Evolutionary conservation across 1,139 yeast genomes (phyloP).

Genomic region (Blastobotrys niveus): DNA sequence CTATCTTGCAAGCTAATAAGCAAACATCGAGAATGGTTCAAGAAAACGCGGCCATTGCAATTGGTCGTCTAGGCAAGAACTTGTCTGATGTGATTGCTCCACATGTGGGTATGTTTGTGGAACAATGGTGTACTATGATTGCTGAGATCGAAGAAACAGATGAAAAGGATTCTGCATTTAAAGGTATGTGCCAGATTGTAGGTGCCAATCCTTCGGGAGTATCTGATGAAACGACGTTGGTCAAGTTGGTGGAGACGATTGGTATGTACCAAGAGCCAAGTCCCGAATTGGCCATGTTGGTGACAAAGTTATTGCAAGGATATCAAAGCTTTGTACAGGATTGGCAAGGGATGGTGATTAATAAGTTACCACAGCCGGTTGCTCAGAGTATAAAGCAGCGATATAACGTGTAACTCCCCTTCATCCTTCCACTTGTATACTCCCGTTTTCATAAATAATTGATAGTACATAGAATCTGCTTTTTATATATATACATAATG

Average conservation of each 20-base stretch:
- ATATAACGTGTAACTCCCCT: slow-evolving; percentile 22
- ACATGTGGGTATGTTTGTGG: slow-evolving; percentile 51
- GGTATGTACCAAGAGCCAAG: slow-evolving; percentile 49
- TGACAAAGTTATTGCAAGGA: slow-evolving; percentile 34
- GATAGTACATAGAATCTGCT: no score
- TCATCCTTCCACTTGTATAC: no score
- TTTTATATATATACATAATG: no score
- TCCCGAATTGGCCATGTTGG: slow-evolving; percentile 32
- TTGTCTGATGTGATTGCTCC: slow-evolving; percentile 57
- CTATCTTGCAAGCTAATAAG: slow-evolving; percentile 53
- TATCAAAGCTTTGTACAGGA: slow-evolving; percentile 33
- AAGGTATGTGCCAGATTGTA: slow-evolving; percentile 68
- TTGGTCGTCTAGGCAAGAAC: slow-evolving; percentile 78
- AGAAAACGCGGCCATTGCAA: slow-evolving; percentile 87
- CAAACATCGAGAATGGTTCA: slow-evolving; percentile 48
- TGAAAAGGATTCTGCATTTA: slow-evolving; percentile 74
- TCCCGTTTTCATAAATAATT: no score
- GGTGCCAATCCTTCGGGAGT: slow-evolving; percentile 62
- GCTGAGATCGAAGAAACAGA: slow-evolving; percentile 62
- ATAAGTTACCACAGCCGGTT: slow-evolving; percentile 20
- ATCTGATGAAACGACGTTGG: slow-evolving; percentile 46
- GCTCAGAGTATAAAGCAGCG: slow-evolving; percentile 21
- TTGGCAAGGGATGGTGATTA: slow-evolving; percentile 29
- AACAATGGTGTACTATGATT: slow-evolving; percentile 64
- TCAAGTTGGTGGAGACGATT: slow-evolving; percentile 56